Conservation (phyloP, 2,329 filamentous ascomycete genomes). For the Juglanconis oblonga region DNA sequence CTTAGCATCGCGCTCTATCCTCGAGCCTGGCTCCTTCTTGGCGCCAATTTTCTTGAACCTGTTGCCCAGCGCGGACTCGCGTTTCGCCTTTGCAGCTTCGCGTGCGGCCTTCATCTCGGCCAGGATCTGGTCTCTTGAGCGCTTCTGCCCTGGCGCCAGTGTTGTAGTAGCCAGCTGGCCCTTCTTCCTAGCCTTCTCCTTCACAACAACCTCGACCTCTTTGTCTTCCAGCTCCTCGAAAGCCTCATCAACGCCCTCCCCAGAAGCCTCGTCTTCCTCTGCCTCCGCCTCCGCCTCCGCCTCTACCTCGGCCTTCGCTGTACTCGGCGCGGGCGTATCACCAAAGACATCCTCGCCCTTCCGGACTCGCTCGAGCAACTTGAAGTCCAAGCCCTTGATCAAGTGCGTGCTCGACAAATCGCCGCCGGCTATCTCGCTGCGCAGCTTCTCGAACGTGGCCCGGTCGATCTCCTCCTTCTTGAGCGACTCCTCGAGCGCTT, state of each 20-base stretch:
- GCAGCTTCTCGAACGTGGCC: slow-evolving; percentile 71
- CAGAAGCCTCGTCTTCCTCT: slow-evolving; percentile 52
- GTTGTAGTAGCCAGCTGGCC: slow-evolving; percentile 56
- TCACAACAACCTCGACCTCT: slow-evolving; percentile 52
- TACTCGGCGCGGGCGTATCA: slow-evolving; percentile 28
- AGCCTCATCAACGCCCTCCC: slow-evolving; percentile 61
- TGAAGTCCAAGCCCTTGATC: slow-evolving; percentile 88
- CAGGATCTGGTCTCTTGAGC: slow-evolving; percentile 64
- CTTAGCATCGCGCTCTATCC: slow-evolving; percentile 59
- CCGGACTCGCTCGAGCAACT: slow-evolving; percentile 67
- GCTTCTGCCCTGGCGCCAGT: slow-evolving; percentile 55
- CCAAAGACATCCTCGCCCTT: slow-evolving; percentile 65
- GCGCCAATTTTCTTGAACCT: slow-evolving; percentile 65
- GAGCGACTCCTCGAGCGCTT: slow-evolving; percentile 75
- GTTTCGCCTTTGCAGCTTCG: slow-evolving; percentile 52
- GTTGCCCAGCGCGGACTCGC: slow-evolving; percentile 51
- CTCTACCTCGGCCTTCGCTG: slow-evolving; percentile 35
- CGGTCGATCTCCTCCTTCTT: slow-evolving; percentile 83
- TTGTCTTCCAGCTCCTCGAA: slow-evolving; percentile 56
- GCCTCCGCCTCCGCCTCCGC: slow-evolving; percentile 37
- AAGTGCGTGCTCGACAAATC: slow-evolving; percentile 79
- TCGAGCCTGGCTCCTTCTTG: slow-evolving; percentile 49
- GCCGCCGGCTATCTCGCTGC: slow-evolving; percentile 77
- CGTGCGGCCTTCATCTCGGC: slow-evolving; percentile 64
- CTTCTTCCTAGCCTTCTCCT: slow-evolving; percentile 55